A percentile compares a stretch with the other conserved stretches of the same genome.
Evolutionary conservation across 2,329 filamentous ascomycete genomes (phyloP).

Genomic region (Colletotrichum cordylinicola): DNA sequence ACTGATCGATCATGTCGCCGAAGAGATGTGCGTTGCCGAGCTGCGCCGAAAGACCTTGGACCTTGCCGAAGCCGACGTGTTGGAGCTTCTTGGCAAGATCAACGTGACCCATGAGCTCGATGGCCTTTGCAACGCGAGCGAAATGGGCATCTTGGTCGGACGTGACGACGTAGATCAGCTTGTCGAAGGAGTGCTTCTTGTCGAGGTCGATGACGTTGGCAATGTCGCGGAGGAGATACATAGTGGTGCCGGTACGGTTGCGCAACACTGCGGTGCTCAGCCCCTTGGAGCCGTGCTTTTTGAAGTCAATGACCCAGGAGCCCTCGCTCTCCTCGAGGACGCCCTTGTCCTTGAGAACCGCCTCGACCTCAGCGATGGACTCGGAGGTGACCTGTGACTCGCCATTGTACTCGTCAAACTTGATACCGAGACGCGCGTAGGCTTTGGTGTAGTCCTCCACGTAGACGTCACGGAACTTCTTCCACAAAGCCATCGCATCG

Average conservation of each 20-base stretch:
- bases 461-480: slow-evolving; percentile 62
- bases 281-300: slow-evolving; percentile 71
- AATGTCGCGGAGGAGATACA: slow-evolving; percentile 74
- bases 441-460: slow-evolving; percentile 63
- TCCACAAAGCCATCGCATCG: slow-evolving; percentile 61
- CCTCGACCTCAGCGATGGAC: slow-evolving; percentile 66
- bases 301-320: slow-evolving; percentile 72
- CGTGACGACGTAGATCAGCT: slow-evolving; percentile 46
- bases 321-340: slow-evolving; percentile 70
- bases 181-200: slow-evolving; percentile 49
- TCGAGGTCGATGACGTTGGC: slow-evolving; percentile 69
- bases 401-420: slow-evolving; percentile 69
- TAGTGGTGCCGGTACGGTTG: slow-evolving; percentile 66
- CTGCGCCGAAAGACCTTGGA: slow-evolving; percentile 46
- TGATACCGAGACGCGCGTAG: slow-evolving; percentile 65
- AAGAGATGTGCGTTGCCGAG: slow-evolving; percentile 59
- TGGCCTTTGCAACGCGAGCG: slow-evolving; percentile 33
- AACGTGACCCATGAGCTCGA: slow-evolving; percentile 39
- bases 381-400: slow-evolving; percentile 61
- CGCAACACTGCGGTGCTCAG: slow-evolving; percentile 71
- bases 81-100: slow-evolving; percentile 38
- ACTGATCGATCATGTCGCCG: slow-evolving; percentile 61
- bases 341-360: slow-evolving; percentile 62
- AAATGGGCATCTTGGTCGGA: slow-evolving; percentile 41
- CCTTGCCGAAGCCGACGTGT: slow-evolving; percentile 54